A percentile compares a stretch with the other conserved stretches of the same genome.
These are phyloP conservation scores for Aspergillus chevalieri DNA, from an alignment of 2,329 filamentous ascomycete species.

Conservation along the genomic window DNA sequence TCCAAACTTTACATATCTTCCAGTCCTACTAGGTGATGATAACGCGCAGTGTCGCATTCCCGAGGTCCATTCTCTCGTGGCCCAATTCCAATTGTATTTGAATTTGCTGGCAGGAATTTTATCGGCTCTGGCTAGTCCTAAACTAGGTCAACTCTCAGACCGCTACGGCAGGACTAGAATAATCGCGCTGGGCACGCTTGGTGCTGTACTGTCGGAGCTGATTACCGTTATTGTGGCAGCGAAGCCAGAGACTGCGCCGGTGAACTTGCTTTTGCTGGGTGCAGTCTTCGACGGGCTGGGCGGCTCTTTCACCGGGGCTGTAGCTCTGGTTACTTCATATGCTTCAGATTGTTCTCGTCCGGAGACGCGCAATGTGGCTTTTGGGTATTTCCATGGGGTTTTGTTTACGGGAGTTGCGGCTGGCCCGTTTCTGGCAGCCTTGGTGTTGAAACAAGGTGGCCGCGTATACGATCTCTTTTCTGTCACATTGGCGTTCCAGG, in stretches of 20 bases:
- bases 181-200: slow-evolving; percentile 65
- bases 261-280: slow-evolving; percentile 73
- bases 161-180: slow-evolving; percentile 72
- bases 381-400: slow-evolving; percentile 85
- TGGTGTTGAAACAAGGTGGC: slow-evolving; percentile 70
- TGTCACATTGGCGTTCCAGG: slow-evolving; percentile 65
- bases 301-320: slow-evolving; percentile 81
- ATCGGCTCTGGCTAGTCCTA: slow-evolving; percentile 74
- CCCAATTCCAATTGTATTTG: slow-evolving; percentile 70
- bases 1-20: slow-evolving; percentile 55
- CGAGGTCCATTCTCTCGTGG: slow-evolving; percentile 69
- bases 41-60: slow-evolving; percentile 76
- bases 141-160: slow-evolving; percentile 79
- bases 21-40: slow-evolving; percentile 60
- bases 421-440: slow-evolving; percentile 75
- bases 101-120: slow-evolving; percentile 69
- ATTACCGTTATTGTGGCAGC: slow-evolving; percentile 72
- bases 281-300: slow-evolving; percentile 73
- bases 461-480: slow-evolving; percentile 80
- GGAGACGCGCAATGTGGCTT: slow-evolving; percentile 70
- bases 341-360: slow-evolving; percentile 81
- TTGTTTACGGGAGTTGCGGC: slow-evolving; percentile 84
- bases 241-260: slow-evolving; percentile 65
- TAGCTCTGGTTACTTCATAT: slow-evolving; percentile 77
- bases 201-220: slow-evolving; percentile 67